Base-by-base conservation (phyloP, 2,329 filamentous ascomycete genomes). In the Colletotrichum sp. region DNA sequence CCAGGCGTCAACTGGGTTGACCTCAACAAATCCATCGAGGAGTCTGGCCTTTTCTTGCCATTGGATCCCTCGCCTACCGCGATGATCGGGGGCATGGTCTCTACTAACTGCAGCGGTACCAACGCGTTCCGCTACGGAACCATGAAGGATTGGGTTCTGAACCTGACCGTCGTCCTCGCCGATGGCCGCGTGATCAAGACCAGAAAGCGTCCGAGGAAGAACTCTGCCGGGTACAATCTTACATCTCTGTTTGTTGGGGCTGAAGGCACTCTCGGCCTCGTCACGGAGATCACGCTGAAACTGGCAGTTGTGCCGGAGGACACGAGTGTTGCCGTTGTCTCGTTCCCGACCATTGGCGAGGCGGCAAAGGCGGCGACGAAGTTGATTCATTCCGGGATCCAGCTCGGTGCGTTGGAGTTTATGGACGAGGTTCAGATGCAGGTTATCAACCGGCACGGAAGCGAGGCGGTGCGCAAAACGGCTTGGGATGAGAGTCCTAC, bases 71-170 rank as follows among this genome's bases (percentile, higher is more conserved):
- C 92, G 3, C 93, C 93, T 49, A 89, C 88, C 1, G 90, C 90
- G 0, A 86, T 87, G 77, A 86, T 92, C 24, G 90, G 90, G 3
- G 90, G 90, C 7, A 92, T 92, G 90, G 85, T 95, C 6, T 91
- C 92, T 0, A 94, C 93, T 1, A 93, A 93, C 69, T 95, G 93
- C 84, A 92, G 87, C 69, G 90, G 90, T 0, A 92, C 90, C 1
- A 91, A 92, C 78, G 90, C 90, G 2, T 87, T 90, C 72, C 86
- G 93, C 68, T 95, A 95, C 80, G 93, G 93, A 0, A 94, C 93
- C 0, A 95, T 95, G 93, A 94, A 93, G 79, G 93, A 95, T 78
- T 95, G 92, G 88, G 93, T 95, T 2, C 86, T 95, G 75, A 94
- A 93, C 77, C 82, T 95, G 28, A 95, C 93, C 0, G 92, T 94